Evolutionary conservation across 441 rosid species (phyloP).

Genomic region (Erysimum cheiri): DNA sequence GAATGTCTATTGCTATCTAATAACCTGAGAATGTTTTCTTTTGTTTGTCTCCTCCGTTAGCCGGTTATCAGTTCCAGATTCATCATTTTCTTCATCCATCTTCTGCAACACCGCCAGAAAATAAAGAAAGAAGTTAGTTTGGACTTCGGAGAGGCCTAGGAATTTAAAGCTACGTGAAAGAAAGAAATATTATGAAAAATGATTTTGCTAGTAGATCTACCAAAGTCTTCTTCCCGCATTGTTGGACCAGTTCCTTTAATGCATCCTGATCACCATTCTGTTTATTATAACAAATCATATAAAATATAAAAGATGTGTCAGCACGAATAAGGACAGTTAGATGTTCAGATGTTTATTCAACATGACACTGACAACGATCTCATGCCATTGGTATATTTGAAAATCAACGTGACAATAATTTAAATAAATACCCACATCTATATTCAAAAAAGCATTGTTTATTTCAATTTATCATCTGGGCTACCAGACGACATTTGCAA

Average conservation of each 20-base stretch:
- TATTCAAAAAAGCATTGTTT: background rate
- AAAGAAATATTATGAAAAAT: background rate
- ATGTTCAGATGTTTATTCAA: constrained; percentile 7
- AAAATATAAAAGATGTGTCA: constrained; percentile 6
- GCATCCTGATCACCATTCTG: constrained; percentile 77
- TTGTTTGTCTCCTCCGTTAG: constrained; percentile 33
- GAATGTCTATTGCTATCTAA: background rate
- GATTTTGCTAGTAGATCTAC: constrained; percentile 43
- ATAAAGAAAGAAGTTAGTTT: constrained; percentile 22
- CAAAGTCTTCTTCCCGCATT: constrained; percentile 40
- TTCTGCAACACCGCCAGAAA: constrained; percentile 38
- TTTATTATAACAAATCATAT: constrained; percentile 31
- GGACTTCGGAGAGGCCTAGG: background rate
- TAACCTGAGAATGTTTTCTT: constrained; percentile 43
- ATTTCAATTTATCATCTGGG: constrained; percentile 9
- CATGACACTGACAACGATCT: constrained; percentile 1
- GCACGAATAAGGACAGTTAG: constrained; percentile 3
- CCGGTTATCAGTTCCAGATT: constrained; percentile 29
- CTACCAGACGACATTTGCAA: constrained; percentile 19
- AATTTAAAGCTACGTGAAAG: background rate
- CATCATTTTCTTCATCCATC: constrained; percentile 42
- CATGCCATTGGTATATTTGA: background rate
- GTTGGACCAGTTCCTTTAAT: constrained; percentile 58
- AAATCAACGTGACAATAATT: background rate
- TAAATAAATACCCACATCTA: background rate